Evolutionary conservation across 2,329 filamentous ascomycete genomes (phyloP), one percentile per base, ranked within the genome.

Genomic region (Botrytis tulipae): DNA sequence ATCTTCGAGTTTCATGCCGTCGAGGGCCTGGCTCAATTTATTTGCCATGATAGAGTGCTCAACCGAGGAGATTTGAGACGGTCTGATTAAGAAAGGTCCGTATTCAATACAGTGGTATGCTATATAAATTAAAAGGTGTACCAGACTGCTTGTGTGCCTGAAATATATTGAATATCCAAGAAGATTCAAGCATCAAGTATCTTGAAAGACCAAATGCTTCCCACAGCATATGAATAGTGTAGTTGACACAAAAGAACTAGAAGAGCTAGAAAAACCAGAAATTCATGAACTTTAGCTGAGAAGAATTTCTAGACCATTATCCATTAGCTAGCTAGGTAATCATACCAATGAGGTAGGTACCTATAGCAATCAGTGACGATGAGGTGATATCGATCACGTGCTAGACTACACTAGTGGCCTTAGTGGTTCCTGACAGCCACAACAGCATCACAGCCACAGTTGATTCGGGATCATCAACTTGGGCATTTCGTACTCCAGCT

Each of bases 1-100:
- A 42, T 73, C 46, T 35, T 42, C 57, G n/a, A 66, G 54, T 37
- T 25, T 65, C 57, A 72, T 66, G 35, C 37, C 54, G 10, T 66
- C 48, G 16, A 72, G 46, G 6, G 37, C 42, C 60, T 35, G 42
- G 29, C 25, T 51, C 7, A 73, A n/a, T 59, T 37, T 29, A 22
- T 60, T 68, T 32, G 29, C 44, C 70, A 72, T 71, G 22, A 29
- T 71, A 22, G 29, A 67, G 65, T 40, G 35, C 14, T 35, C 35
- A 40, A 37, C 25, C 22, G 35, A 51, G 9, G 44, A 12, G 10
- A 35, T 40, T 29, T 4, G 42, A 22, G 18, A 40, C 42, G 18
- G 1, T 29, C 40, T 42, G 35, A 57, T 42, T 20, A 57, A 20
- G 32, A 57, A 25, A 54, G 35, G 18, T n/a, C 32, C 5, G 22